Base-by-base conservation (phyloP, 257 asterid species). In the Gardenia jasminoides region DNA sequence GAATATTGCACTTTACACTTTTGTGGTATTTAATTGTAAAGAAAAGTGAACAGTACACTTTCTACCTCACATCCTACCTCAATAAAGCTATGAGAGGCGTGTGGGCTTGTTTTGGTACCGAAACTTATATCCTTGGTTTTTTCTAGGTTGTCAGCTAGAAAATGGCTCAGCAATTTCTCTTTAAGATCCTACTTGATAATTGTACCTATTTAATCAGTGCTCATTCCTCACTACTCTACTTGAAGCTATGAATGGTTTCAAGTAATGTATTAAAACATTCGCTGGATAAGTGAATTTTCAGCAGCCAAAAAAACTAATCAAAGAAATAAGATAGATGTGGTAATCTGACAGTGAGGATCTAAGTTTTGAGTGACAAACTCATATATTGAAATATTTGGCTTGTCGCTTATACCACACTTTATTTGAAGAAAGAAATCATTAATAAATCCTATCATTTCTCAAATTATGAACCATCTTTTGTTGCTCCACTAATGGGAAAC, bases 1-100 rank as follows among this genome's bases (percentile, higher is more conserved):
- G 70, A 36, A 61, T 72, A 28, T 67, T 54, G 82, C 78, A 65
- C 73, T 65, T 78, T 62, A 65, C 33, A 72, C 82, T 71, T 79
- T 20, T 46, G 58, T 76, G 52, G 39, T 36, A 22, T 22, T n/a
- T 36, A 24, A 73, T 73, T 66, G 26, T 65, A 76, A 73, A 61
- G 69, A 70, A 39, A 73, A 79, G 67, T 31, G 64, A 43, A 65
- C 36, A 73, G 22, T n/a, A 26, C 68, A 72, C 33, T 39, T 75
- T 59, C n/a, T 56, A 17, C 70, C 78, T 70, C 54, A 39, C 50
- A 48, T 31, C 22, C 31, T 46, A 79, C 58, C 72, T 48, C 71
- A 78, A 19, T 54, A 72, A 72, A 79, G 68, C 77, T 59, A 59
- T 58, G 2, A 12, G 7, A 31, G 28, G 5, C 1, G 50, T n/a